A percentile compares a stretch with the other conserved stretches of the same genome.
These are phyloP conservation scores for Lumnitzera littorea DNA, from an alignment of 345 rosid species.

Conservation along the genomic window DNA sequence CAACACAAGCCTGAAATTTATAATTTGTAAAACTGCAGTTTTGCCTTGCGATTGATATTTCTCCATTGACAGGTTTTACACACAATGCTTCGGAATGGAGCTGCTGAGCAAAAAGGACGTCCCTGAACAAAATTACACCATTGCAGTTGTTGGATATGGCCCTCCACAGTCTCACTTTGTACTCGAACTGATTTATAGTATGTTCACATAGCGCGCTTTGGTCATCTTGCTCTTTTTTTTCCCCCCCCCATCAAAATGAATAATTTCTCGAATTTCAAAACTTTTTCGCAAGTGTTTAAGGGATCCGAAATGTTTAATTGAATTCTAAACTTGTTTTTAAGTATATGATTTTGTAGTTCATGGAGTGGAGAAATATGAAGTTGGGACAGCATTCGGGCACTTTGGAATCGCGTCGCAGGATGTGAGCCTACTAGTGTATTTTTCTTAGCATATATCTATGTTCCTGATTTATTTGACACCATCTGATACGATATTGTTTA, in stretches of 20 bases:
- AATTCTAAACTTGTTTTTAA: not conserved
- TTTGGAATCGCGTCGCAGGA: constrained; percentile 35
- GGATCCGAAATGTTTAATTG: too few species aligned
- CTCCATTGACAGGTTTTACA: constrained; percentile 24
- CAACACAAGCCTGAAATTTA: not conserved
- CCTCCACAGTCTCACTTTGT: constrained; percentile 34
- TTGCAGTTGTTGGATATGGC: constrained; percentile 40
- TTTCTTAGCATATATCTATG: too few species aligned
- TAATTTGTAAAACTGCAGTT: not conserved
- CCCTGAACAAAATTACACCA: constrained; percentile 30
- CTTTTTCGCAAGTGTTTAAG: too few species aligned
- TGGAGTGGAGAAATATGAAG: constrained; percentile 32
- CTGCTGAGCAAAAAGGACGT: constrained; percentile 28
- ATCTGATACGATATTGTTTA: not conserved
- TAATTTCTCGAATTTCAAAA: too few species aligned
- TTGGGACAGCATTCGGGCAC: constrained; percentile 40
- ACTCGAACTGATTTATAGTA: constrained; percentile 33
- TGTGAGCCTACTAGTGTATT: constrained; percentile 10
- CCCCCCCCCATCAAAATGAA: too few species aligned
- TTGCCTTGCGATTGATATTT: not conserved
- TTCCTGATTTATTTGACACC: not conserved
- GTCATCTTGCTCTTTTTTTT: not conserved
- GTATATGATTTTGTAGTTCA: constrained; percentile 17
- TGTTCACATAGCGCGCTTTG: not conserved
- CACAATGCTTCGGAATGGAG: constrained; percentile 45